Evolutionary conservation across 2,329 filamentous ascomycete genomes (phyloP).

Genomic region (Penicillium occitanis): DNA sequence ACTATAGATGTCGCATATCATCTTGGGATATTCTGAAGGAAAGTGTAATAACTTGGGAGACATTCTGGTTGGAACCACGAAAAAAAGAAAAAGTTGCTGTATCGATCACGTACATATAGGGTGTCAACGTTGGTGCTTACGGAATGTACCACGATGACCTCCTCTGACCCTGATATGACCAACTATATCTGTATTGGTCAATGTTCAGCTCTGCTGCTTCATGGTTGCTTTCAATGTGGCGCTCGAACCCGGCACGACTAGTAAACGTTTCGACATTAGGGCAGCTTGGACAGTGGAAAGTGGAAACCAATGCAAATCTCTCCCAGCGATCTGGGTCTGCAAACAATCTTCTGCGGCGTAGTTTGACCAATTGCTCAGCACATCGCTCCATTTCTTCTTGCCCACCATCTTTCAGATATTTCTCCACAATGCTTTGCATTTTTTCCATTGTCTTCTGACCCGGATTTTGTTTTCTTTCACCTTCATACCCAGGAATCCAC

Average conservation of each 20-base stretch:
- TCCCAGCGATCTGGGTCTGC: slow-evolving; percentile 4
- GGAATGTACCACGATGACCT: background rate
- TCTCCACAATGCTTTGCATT: background rate
- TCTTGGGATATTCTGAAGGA: no score
- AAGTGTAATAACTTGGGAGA: background rate
- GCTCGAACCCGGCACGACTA: background rate
- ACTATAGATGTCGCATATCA: no score
- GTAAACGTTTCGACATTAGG: slow-evolving; percentile 8
- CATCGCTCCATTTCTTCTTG: slow-evolving; percentile 9
- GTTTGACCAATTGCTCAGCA: slow-evolving; percentile 5
- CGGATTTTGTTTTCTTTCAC: background rate
- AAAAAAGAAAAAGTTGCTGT: background rate
- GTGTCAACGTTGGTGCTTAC: background rate
- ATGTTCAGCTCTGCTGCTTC: background rate
- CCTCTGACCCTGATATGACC: background rate
- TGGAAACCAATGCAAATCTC: slow-evolving; percentile 5
- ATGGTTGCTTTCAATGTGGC: background rate
- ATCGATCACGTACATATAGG: background rate
- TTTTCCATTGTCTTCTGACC: background rate
- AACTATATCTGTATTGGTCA: background rate
- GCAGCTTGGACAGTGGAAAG: background rate
- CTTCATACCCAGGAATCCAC: background rate
- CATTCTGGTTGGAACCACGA: background rate
- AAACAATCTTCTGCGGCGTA: slow-evolving; percentile 2
- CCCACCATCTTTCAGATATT: slow-evolving; percentile 1